Base-by-base conservation (phyloP, 768 basidiomycete genomes). In the Kwoniella sp. region DNA sequence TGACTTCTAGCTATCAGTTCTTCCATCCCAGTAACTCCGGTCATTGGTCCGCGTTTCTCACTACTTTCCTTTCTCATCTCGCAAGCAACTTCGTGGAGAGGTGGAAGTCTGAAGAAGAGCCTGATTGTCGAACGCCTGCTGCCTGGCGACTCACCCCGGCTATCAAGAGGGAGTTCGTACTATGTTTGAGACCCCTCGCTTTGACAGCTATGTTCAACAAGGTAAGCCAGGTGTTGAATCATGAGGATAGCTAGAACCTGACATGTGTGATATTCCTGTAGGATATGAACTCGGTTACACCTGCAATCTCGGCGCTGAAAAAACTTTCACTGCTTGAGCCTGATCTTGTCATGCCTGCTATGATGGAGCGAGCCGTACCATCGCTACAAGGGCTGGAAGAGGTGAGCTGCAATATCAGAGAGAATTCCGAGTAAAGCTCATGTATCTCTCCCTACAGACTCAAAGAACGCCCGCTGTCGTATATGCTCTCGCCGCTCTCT, bases 11-110 rank as follows among this genome's bases (percentile, higher is more conserved):
- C 15, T 25, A 2, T 17, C 48, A 76, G 72, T 92, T 92, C 81
- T 95, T 93, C 81, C 92, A 93, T 76, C 92, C 92, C 0, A 88
- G 88, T 10, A 92, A 91, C 73, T 90, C 90, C 1, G 91, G 91
- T 9, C 83, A 85, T 12, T 92, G 90, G 88, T 90, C 90, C 3
- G 81, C 84, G 9, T 69, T 73, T 37, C 68, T 77, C 40, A 73
- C 67, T 30, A 62, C 73, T 15, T 94, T 96, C 82, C 85, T 92
- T 78, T 90, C 91, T 74, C 88, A 87, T 68, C 84, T 91, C 48
- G 88, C 88, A 1, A 88, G 87, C 77, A 88, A 91, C 68, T 93
- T 93, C 81, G 88, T 90, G 76, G 89, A 89, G 80, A 86, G 91
- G 86, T 79, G 77, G 73, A 80, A 76, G 72, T 87, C 90, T 74